phyloP scores from a whole-genome alignment of 2,329 filamentous ascomycete genomes.

The Diplodia corticola region DNA sequence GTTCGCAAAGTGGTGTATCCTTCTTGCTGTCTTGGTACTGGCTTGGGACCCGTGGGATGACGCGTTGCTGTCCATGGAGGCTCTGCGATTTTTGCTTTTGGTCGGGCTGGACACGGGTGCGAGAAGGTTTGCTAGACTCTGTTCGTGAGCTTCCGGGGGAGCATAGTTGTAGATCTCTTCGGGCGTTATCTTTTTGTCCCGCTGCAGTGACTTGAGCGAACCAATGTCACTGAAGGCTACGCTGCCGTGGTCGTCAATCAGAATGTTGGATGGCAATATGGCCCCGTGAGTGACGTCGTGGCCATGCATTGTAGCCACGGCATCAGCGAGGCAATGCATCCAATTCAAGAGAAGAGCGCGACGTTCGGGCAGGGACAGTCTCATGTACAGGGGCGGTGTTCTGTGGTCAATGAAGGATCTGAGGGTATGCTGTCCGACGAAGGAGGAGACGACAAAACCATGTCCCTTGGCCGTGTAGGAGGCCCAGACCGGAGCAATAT shows the following conservation, averaged over 20 bases:
- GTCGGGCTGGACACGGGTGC: slow-evolving; percentile 25
- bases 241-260: slow-evolving; percentile 64
- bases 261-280: slow-evolving; percentile 70
- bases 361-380: slow-evolving; percentile 60
- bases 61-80: slow-evolving; percentile 38
- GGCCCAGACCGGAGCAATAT: slow-evolving; percentile 69
- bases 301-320: slow-evolving; percentile 66
- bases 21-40: slow-evolving; percentile 31
- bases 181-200: slow-evolving; percentile 58
- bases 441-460: slow-evolving; percentile 67
- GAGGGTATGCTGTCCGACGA: slow-evolving; percentile 65
- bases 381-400: slow-evolving; percentile 62
- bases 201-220: slow-evolving; percentile 51
- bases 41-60: slow-evolving; percentile 35
- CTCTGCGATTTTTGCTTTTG: slow-evolving; percentile 27
- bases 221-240: slow-evolving; percentile 67
- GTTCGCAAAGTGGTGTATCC: not conserved
- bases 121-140: slow-evolving; percentile 27
- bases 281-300: slow-evolving; percentile 65
- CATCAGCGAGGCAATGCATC: slow-evolving; percentile 72
- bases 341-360: slow-evolving; percentile 66
- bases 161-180: slow-evolving; percentile 72
- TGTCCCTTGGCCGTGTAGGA: slow-evolving; percentile 66
- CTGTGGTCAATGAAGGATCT: slow-evolving; percentile 65
- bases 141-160: slow-evolving; percentile 60